Evolutionary conservation across 345 rosid species (phyloP).

Genomic region (Firmiana major): DNA sequence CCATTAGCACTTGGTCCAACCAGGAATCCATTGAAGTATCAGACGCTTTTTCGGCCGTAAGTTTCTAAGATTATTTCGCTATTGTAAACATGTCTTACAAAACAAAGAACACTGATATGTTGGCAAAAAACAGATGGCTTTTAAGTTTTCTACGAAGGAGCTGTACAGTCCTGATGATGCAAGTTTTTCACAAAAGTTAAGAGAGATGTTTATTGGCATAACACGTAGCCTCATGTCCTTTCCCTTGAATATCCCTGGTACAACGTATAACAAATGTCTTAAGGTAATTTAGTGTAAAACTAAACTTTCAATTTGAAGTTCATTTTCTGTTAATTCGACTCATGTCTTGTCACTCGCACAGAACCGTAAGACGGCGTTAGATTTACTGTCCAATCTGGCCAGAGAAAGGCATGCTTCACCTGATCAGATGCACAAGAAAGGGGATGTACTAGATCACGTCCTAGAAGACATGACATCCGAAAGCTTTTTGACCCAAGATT

Average conservation of each 20-base stretch:
- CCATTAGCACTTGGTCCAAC: conserved; percentile 18
- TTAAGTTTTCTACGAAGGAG: conserved; percentile 21
- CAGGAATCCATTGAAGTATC: conserved; percentile 22
- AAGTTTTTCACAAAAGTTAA: neutral
- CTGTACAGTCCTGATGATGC: conserved; percentile 22
- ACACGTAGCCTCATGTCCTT: conserved; percentile 21
- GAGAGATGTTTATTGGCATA: conserved; percentile 15
- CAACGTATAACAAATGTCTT: conserved; percentile 30
- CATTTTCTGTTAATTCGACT: neutral
- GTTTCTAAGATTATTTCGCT: neutral
- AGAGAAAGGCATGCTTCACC: conserved; percentile 16
- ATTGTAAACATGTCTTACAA: too few relatives aligned
- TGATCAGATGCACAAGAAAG: neutral
- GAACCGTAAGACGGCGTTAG: neutral
- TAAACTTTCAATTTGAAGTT: neutral
- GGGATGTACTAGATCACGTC: conserved; percentile 23
- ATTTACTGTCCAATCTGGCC: neutral
- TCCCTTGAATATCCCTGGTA: conserved; percentile 38
- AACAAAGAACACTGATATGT: too few relatives aligned
- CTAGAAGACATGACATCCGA: conserved; percentile 24
- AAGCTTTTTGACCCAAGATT: conserved; percentile 27
- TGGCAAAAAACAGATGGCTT: conserved; percentile 19
- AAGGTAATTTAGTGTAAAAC: conserved; percentile 19
- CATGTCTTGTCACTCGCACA: neutral
- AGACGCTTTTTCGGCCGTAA: conserved; percentile 6